These are phyloP conservation scores for Thelonectria olida DNA, from an alignment of 2,329 filamentous ascomycete genomes.

Conservation along the genomic window DNA sequence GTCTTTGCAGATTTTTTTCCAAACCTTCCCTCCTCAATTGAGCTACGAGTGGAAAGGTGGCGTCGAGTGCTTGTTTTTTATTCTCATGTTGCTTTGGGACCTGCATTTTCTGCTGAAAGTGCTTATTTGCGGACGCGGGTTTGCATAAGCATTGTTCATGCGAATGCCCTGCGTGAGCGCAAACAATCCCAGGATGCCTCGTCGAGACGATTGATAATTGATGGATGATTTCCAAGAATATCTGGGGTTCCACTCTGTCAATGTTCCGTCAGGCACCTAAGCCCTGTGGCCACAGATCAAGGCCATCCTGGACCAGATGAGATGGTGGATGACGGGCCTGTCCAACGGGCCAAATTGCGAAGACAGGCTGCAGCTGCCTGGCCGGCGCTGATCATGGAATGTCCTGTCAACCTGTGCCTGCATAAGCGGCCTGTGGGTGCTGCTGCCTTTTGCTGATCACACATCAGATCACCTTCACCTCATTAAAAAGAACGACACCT, in stretches of 20 bases:
- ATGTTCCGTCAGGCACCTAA: too few relatives aligned
- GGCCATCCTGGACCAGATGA: too few relatives aligned
- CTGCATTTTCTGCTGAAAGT: not conserved
- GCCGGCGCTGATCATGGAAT: not conserved
- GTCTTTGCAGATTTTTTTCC: not conserved
- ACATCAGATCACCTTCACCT: constrained; percentile 10
- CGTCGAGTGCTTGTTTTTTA: not conserved
- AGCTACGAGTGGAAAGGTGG: not conserved
- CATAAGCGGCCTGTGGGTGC: not conserved
- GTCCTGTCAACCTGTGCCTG: constrained; percentile 1
- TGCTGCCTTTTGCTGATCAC: constrained; percentile 10
- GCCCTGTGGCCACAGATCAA: too few relatives aligned
- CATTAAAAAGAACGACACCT: constrained; percentile 24
- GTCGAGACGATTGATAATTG: not conserved
- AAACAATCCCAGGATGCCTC: constrained; percentile 13
- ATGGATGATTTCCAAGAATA: constrained; percentile 1
- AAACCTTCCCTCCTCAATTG: not conserved
- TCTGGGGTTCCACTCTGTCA: not conserved
- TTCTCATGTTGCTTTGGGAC: not conserved
- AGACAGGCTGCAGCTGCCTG: constrained; percentile 33
- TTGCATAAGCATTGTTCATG: constrained; percentile 27
- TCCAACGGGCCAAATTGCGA: constrained; percentile 19
- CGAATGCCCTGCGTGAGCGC: constrained; percentile 24
- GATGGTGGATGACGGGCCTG: too few relatives aligned
- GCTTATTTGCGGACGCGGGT: constrained; percentile 12